phyloP scores from a whole-genome alignment of 2,329 filamentous ascomycete genomes.

The Ceratocystis alfenasii region DNA sequence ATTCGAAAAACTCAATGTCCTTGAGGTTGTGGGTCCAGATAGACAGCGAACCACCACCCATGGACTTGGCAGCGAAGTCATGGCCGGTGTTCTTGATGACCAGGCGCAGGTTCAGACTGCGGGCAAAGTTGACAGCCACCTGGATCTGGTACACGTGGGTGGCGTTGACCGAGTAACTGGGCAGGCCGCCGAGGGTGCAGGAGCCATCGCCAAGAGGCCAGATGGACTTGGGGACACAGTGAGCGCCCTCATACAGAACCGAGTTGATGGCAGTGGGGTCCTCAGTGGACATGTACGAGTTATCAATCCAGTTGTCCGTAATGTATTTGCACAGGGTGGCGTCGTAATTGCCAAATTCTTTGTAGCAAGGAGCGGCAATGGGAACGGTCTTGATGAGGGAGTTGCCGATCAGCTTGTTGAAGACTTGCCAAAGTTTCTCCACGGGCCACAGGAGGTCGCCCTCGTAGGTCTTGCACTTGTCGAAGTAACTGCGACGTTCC shows the following conservation, averaged over 20 bases:
- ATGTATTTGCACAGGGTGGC: conserved; percentile 27
- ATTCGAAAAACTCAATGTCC: conserved; percentile 32
- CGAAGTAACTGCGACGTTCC: conserved; percentile 4
- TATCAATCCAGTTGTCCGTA: conserved; percentile 23
- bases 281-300: conserved; percentile 21
- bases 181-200: conserved; percentile 35
- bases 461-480: conserved; percentile 28
- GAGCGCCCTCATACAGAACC: conserved; percentile 23
- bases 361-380: conserved; percentile 28
- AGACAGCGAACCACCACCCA: conserved; percentile 32
- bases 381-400: conserved; percentile 29
- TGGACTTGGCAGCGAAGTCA: conserved; percentile 36
- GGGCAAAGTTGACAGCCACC: conserved; percentile 37
- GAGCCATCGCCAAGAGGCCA: conserved; percentile 26
- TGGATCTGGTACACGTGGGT: conserved; percentile 36
- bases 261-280: conserved; percentile 25
- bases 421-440: conserved; percentile 26
- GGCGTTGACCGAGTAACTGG: conserved; percentile 34
- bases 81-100: conserved; percentile 43
- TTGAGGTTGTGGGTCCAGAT: conserved; percentile 34
- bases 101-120: conserved; percentile 37
- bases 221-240: conserved; percentile 16
- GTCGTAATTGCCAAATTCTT: conserved; percentile 24
- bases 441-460: conserved; percentile 28
- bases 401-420: conserved; percentile 27